Evolutionary conservation across 2,329 filamentous ascomycete species (phyloP).

Genomic region (Penicillium brevicompactum): DNA sequence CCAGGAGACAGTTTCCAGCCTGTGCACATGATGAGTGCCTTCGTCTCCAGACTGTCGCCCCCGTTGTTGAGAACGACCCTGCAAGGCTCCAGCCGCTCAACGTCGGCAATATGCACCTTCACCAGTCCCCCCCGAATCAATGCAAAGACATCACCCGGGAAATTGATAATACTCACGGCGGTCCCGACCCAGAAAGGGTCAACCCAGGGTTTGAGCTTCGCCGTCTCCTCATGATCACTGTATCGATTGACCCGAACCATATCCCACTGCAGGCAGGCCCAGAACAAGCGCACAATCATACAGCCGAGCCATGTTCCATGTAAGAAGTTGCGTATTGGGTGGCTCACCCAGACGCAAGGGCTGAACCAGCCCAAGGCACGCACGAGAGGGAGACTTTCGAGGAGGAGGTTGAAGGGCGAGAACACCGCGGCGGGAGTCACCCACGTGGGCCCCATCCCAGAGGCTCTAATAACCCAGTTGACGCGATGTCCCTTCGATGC

Average conservation of each 20-base stretch:
- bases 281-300: constrained; percentile 4
- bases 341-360: constrained; percentile 2
- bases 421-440: constrained; percentile 3
- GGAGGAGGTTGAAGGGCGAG: constrained; percentile 6
- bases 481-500: constrained; percentile 55
- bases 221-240: constrained; percentile 3
- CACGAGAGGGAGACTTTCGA: constrained; percentile 5
- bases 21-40: not conserved
- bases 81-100: constrained; percentile 7
- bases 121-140: constrained; percentile 5
- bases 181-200: not conserved
- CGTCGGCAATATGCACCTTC: constrained; percentile 7
- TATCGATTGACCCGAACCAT: constrained; percentile 5
- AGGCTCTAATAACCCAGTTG: constrained; percentile 60
- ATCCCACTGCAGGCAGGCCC: constrained; percentile 4
- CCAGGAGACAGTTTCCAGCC: constrained; percentile 34
- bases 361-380: constrained; percentile 6
- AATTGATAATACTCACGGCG: constrained; percentile 8
- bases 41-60: not conserved
- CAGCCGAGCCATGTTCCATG: constrained; percentile 5
- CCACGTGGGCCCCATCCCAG: constrained; percentile 14
- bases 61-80: not conserved
- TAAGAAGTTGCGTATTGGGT: constrained; percentile 5
- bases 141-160: constrained; percentile 6
- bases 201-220: constrained; percentile 3